These are phyloP conservation scores for Amphichorda felina DNA, from an alignment of 2,329 filamentous ascomycete species.

Conservation along the genomic window DNA sequence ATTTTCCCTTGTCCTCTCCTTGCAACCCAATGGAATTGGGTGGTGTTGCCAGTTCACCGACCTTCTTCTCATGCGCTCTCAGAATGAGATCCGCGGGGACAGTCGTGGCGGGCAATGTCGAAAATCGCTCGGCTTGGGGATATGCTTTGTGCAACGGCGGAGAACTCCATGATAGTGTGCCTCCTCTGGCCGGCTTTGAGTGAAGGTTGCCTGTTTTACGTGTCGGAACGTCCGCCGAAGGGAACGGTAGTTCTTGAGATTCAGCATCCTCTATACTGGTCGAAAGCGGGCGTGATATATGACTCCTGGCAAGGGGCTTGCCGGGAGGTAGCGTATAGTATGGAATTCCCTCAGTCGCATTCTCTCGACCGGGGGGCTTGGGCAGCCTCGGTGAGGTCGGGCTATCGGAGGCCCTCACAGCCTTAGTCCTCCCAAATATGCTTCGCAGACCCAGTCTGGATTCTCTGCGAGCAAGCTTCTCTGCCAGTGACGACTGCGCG, in stretches of 20 bases:
- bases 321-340: conserved; percentile 2
- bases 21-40: conserved; percentile 1
- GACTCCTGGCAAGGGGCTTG: conserved; percentile 8
- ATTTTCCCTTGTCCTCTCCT: conserved; percentile 17
- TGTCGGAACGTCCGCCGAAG: conserved; percentile 5
- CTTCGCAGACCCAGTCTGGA: conserved; percentile 32
- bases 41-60: conserved; percentile 1
- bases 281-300: conserved; percentile 11
- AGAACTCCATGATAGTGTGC: conserved; percentile 43
- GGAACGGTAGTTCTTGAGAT: background rate
- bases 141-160: conserved; percentile 81
- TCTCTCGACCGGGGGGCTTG: conserved; percentile 4
- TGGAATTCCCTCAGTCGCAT: conserved; percentile 2
- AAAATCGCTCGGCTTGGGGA: conserved; percentile 69
- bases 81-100: conserved; percentile 59
- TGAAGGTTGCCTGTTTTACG: conserved; percentile 6
- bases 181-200: conserved; percentile 5
- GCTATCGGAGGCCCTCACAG: conserved; percentile 20
- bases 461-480: conserved; percentile 27
- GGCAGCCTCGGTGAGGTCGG: conserved; percentile 16
- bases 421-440: conserved; percentile 36
- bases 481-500: conserved; percentile 5
- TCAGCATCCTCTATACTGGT: conserved; percentile 3
- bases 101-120: conserved; percentile 54
- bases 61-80: conserved; percentile 42